These are phyloP conservation scores for Mucuna pruriens DNA, from an alignment of 306 rosid species.

Conservation along the genomic window DNA sequence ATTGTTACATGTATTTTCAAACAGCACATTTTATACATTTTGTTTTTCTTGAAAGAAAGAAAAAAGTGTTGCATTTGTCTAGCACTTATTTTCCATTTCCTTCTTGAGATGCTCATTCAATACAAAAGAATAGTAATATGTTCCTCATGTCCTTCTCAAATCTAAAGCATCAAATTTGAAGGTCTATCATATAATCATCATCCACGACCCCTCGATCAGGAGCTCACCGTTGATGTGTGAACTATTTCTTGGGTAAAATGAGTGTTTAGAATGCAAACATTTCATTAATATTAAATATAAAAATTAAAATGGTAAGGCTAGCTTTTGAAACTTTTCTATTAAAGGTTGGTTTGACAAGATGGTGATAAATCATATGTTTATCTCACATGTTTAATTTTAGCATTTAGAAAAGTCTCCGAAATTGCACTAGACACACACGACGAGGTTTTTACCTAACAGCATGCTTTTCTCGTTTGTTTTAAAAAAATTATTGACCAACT, in stretches of 20 bases:
- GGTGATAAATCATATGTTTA: too few relatives aligned
- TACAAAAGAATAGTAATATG: not conserved
- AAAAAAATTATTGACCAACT: not conserved
- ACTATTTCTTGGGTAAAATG: too few relatives aligned
- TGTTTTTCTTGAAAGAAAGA: not conserved
- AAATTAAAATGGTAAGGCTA: too few relatives aligned
- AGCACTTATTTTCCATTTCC: not conserved
- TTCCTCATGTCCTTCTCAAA: not conserved
- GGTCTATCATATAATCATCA: not conserved
- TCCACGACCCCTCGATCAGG: too few relatives aligned
- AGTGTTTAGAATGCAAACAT: too few relatives aligned
- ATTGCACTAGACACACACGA: not conserved
- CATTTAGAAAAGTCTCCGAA: not conserved
- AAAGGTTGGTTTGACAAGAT: too few relatives aligned
- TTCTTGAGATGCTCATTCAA: not conserved
- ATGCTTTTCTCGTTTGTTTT: not conserved
- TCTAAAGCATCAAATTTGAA: not conserved
- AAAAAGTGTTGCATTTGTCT: not conserved
- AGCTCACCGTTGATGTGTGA: too few relatives aligned
- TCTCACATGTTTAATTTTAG: too few relatives aligned
- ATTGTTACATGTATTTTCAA: not conserved
- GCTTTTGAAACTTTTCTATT: too few relatives aligned
- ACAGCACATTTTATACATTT: not conserved
- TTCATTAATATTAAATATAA: too few relatives aligned
- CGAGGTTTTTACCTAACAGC: not conserved